Evolutionary conservation across 345 rosid species (phyloP).

Genomic region (Mangifera indica): DNA sequence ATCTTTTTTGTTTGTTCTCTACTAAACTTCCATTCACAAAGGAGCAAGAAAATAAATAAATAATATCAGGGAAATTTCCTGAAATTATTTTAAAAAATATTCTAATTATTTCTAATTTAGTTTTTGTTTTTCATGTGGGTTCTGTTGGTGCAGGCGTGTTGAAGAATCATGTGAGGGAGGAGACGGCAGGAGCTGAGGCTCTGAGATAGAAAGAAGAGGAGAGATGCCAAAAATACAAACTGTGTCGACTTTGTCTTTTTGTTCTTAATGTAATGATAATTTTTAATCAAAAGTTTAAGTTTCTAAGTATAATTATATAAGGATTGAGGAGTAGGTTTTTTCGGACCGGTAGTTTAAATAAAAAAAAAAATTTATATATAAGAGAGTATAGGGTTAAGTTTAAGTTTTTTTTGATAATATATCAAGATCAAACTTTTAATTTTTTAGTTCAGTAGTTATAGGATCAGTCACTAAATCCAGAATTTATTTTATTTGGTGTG

Average conservation of each 20-base stretch:
- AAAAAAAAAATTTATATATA: too few relatives aligned
- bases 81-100: too few relatives aligned
- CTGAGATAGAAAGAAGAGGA: constrained; percentile 36
- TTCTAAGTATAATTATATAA: constrained; percentile 9
- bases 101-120: not conserved
- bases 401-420: too few relatives aligned
- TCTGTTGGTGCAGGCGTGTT: constrained; percentile 41
- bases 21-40: not conserved
- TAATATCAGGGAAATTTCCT: constrained; percentile 8
- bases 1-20: constrained; percentile 5
- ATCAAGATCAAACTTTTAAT: too few relatives aligned
- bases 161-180: constrained; percentile 53
- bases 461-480: too few relatives aligned
- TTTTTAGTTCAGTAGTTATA: too few relatives aligned
- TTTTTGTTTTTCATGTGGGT: constrained; percentile 17
- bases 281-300: constrained; percentile 16
- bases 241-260: constrained; percentile 25
- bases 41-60: not conserved
- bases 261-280: constrained; percentile 7
- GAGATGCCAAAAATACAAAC: not conserved
- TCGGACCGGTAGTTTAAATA: too few relatives aligned
- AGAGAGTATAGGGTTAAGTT: not conserved
- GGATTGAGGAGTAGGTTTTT: too few relatives aligned
- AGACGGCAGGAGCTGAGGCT: constrained; percentile 38
- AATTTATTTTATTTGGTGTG: too few relatives aligned